A percentile compares a stretch with the other conserved stretches of the same genome.
Conservation (phyloP, 768 basidiomycete species). For the Lactarius akahatsu region DNA sequence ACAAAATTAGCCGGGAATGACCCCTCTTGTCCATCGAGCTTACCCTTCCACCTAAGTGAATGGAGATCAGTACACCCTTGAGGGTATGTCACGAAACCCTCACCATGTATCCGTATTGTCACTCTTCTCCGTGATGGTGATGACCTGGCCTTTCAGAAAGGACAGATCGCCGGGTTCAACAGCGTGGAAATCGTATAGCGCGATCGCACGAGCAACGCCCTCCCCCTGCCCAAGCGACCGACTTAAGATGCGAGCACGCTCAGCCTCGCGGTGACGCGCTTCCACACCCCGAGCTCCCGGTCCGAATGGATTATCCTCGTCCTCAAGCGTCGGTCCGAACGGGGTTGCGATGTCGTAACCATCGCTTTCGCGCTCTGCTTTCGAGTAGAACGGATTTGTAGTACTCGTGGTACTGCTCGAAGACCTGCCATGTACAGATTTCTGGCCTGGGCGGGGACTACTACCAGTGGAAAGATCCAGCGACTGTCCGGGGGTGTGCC, state of each 20-base stretch:
- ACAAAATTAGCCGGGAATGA: slow-evolving; percentile 85
- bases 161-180: slow-evolving; percentile 76
- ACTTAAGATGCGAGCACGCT: slow-evolving; percentile 42
- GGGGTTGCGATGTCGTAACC: slow-evolving; percentile 10
- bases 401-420: slow-evolving; percentile 8
- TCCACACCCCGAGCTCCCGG: slow-evolving; percentile 9
- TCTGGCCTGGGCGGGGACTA: neutral
- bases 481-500: slow-evolving; percentile 15
- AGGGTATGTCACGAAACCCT: slow-evolving; percentile 24
- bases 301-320: slow-evolving; percentile 23
- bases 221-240: slow-evolving; percentile 52
- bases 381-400: slow-evolving; percentile 17
- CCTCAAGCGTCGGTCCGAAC: slow-evolving; percentile 24
- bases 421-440: slow-evolving; percentile 15
- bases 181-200: slow-evolving; percentile 70
- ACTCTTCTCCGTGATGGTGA: slow-evolving; percentile 66
- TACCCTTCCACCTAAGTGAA: slow-evolving; percentile 72
- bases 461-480: slow-evolving; percentile 3
- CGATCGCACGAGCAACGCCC: slow-evolving; percentile 70
- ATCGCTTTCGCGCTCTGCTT: slow-evolving; percentile 16
- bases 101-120: slow-evolving; percentile 75
- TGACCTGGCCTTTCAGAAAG: slow-evolving; percentile 74
- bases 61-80: neutral
- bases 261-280: slow-evolving; percentile 14
- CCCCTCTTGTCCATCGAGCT: slow-evolving; percentile 54